These are phyloP conservation scores for Syncephalastrum monosporum DNA, from an alignment of 371 early-diverging fungal species.

Conservation along the genomic window DNA sequence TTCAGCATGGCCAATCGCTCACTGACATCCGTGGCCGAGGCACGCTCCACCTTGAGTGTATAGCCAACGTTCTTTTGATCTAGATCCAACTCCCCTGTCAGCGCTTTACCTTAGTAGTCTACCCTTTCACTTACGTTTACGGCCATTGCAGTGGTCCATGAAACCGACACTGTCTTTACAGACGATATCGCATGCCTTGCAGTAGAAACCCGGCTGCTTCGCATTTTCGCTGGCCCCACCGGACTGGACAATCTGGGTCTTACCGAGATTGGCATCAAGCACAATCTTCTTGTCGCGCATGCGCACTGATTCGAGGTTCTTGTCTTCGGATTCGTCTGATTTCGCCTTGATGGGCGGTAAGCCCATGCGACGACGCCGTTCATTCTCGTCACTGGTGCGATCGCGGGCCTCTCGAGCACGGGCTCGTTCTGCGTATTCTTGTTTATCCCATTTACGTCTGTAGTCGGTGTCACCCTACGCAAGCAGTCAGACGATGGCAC, in stretches of 20 bases:
- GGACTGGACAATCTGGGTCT: slow-evolving; percentile 76
- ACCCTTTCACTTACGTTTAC: slow-evolving; percentile 62
- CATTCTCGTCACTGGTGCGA: slow-evolving; percentile 34
- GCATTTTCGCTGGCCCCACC: slow-evolving; percentile 43
- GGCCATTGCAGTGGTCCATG: slow-evolving; percentile 90
- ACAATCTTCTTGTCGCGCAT: slow-evolving; percentile 58
- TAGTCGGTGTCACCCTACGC: slow-evolving; percentile 52
- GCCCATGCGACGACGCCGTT: slow-evolving; percentile 39
- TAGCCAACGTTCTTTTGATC: slow-evolving; percentile 63
- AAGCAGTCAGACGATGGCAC: no score
- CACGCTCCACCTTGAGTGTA: slow-evolving; percentile 75
- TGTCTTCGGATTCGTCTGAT: slow-evolving; percentile 23
- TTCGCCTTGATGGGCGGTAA: slow-evolving; percentile 34
- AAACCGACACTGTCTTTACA: slow-evolving; percentile 86
- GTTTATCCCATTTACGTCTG: slow-evolving; percentile 66
- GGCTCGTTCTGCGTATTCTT: slow-evolving; percentile 57
- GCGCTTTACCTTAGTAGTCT: neutral
- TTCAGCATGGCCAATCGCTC: slow-evolving; percentile 56
- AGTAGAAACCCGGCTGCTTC: slow-evolving; percentile 90
- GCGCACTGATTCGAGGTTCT: slow-evolving; percentile 27
- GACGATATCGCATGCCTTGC: slow-evolving; percentile 83
- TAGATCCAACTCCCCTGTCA: slow-evolving; percentile 1
- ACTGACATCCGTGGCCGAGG: slow-evolving; percentile 49
- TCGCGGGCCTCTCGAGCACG: slow-evolving; percentile 45
- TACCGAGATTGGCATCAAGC: slow-evolving; percentile 76